Evolutionary conservation across 441 rosid genomes (phyloP), one percentile per base, ranked within the genome.

Genomic region (Bocquillonia castaneifolia): DNA sequence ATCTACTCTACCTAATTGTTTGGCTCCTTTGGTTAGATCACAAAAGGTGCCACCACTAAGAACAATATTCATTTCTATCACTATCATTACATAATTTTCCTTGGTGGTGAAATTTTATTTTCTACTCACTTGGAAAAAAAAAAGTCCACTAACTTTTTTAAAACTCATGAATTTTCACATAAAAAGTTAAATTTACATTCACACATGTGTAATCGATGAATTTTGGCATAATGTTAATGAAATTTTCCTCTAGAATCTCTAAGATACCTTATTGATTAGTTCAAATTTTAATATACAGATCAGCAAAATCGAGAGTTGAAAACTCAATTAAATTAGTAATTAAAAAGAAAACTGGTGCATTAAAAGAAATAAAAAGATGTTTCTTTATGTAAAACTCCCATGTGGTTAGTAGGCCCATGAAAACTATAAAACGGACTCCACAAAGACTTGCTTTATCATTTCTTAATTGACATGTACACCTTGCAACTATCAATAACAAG

Each of bases 351-450:
- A 0, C 32, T 5, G 34, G 5, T 20, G 0, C 20, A 61, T 66
- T 51, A 60, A 73, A 44, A 78, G 63, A 47, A 26, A 64, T 68
- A 63, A 63, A 71, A 17, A 37, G 39, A 59, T 48, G 60, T 64
- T 64, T 67, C 79, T 77, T 79, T 82, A 79, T 78, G 79, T 44
- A 67, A 76, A 75, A 68, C 55, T 56, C 79, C 85, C 89, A 85
- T 83, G 85, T 85, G 89, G 82, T 22, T 44, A 61, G 58, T 69
- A 82, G 85, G 57, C 79, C 86, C 72, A 72, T 14, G 55, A 76
- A 71, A 76, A 73, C 78, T 34, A 72, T 40, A 47, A 77, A 74
- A 54, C 69, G 70, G 75, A 77, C 75, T 72, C 76, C 74, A 53
- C 81, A 71, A 82, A 72, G 69, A 76, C 80, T 77, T 74, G 68